Percentiles rank a stretch among this genome's conserved stretches.
phyloP scores from a whole-genome alignment of 2,329 filamentous ascomycete genomes.

The Sarocladiaceae sp. region DNA sequence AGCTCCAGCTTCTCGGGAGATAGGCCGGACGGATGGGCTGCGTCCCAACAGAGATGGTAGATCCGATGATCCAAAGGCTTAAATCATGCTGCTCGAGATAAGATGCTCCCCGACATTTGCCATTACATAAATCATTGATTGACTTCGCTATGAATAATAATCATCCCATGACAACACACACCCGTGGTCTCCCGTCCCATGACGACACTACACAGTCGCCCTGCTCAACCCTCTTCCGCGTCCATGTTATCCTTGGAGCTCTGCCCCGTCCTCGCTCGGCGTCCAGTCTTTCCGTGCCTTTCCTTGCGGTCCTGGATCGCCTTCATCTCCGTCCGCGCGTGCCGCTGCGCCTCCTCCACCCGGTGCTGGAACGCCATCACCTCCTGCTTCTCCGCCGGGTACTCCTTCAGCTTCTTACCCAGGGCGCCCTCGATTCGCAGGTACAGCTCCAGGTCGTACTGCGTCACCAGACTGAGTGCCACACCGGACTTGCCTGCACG shows the following conservation, averaged over 20 bases:
- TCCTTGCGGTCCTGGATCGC: conserved; percentile 63
- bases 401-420: conserved; percentile 67
- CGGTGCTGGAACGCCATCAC: conserved; percentile 74
- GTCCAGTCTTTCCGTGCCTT: conserved; percentile 41
- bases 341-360: conserved; percentile 76
- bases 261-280: conserved; percentile 35
- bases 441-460: conserved; percentile 81
- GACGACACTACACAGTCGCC: not conserved
- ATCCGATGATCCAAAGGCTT: no score
- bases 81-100: not conserved
- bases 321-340: conserved; percentile 78
- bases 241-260: conserved; percentile 62
- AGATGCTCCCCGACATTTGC: not conserved
- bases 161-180: conserved; percentile 8
- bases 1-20: no score
- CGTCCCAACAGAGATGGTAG: no score
- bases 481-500: conserved; percentile 79
- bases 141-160: conserved; percentile 10
- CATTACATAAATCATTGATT: conserved; percentile 5
- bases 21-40: no score
- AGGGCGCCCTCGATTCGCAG: conserved; percentile 76
- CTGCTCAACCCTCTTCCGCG: conserved; percentile 59
- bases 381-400: conserved; percentile 68
- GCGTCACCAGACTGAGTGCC: conserved; percentile 74
- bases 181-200: not conserved